Percentiles rank a stretch among this genome's conserved stretches.
Evolutionary conservation across 2,329 filamentous ascomycete species (phyloP).

Genomic region (Phialophora expanda): DNA sequence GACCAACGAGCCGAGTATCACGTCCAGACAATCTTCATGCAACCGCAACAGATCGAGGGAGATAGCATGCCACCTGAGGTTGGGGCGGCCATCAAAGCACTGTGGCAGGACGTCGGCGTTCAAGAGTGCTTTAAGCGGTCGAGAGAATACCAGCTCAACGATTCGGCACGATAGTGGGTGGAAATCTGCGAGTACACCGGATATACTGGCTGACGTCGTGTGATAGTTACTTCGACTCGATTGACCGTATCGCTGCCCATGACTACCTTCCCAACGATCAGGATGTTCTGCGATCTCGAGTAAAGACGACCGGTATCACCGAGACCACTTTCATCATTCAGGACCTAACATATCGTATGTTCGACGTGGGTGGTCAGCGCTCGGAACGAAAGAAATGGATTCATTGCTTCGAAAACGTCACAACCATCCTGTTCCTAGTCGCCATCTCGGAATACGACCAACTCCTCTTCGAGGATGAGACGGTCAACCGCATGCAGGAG

Average conservation of each 20-base stretch:
- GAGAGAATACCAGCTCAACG: conserved; percentile 93
- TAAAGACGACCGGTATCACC: conserved; percentile 97
- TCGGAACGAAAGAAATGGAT: conserved; percentile 99
- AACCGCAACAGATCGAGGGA: conserved; percentile 93
- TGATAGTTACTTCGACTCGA: conserved; percentile 89
- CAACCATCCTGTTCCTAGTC: conserved; percentile 93
- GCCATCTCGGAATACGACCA: conserved; percentile 98
- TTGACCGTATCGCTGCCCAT: conserved; percentile 84
- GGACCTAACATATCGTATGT: conserved; percentile 94
- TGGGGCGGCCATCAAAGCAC: conserved; percentile 85
- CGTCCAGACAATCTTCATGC: conserved; percentile 98
- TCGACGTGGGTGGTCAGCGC: conserved; percentile 93
- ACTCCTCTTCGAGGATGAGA: conserved; percentile 94
- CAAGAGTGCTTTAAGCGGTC: conserved; percentile 96
- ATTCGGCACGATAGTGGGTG: conserved; percentile 92
- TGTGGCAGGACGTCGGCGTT: conserved; percentile 92
- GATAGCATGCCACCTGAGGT: conserved; percentile 94
- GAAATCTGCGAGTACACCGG: background rate
- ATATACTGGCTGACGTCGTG: conserved; percentile 45
- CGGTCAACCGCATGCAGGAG: conserved; percentile 79
- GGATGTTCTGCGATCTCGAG: conserved; percentile 92
- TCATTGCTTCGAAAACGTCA: conserved; percentile 98
- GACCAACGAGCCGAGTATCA: conserved; percentile 95
- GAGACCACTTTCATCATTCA: conserved; percentile 96
- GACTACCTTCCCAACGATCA: conserved; percentile 96